phyloP scores from a whole-genome alignment of 768 basidiomycete species.

The Pleurotus pulmonarius region DNA sequence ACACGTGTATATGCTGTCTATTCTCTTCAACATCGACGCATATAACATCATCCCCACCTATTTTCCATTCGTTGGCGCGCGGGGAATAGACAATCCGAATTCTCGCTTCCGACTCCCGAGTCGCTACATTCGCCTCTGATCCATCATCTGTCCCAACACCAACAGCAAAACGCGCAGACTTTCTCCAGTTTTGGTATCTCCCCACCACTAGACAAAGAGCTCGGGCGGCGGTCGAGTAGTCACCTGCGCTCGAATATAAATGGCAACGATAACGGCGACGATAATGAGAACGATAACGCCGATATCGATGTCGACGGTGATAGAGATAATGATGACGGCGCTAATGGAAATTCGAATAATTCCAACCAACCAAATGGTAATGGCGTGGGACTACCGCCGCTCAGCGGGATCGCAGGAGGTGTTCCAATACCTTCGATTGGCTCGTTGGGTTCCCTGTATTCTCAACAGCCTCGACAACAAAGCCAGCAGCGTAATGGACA shows the following conservation, averaged over 20 bases:
- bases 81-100: constrained; percentile 22
- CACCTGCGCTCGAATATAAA: background rate
- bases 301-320: no score
- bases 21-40: background rate
- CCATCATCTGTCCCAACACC: constrained; percentile 10
- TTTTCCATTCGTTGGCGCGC: background rate
- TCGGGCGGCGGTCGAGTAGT: no score
- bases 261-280: background rate
- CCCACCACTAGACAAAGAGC: constrained; percentile 13
- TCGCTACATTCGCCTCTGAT: constrained; percentile 21
- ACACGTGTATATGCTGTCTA: background rate
- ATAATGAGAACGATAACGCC: no score
- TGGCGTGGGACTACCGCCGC: background rate
- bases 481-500: background rate
- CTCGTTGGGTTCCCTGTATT: background rate
- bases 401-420: background rate
- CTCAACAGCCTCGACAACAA: background rate
- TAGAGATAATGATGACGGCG: constrained; percentile 2
- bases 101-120: constrained; percentile 42
- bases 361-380: background rate
- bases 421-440: background rate
- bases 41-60: constrained; percentile 6
- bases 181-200: constrained; percentile 20
- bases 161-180: constrained; percentile 16
- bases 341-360: constrained; percentile 16